These are phyloP conservation scores for Plectranthus barbatus DNA, from an alignment of 257 asterid species.

Conservation along the genomic window DNA sequence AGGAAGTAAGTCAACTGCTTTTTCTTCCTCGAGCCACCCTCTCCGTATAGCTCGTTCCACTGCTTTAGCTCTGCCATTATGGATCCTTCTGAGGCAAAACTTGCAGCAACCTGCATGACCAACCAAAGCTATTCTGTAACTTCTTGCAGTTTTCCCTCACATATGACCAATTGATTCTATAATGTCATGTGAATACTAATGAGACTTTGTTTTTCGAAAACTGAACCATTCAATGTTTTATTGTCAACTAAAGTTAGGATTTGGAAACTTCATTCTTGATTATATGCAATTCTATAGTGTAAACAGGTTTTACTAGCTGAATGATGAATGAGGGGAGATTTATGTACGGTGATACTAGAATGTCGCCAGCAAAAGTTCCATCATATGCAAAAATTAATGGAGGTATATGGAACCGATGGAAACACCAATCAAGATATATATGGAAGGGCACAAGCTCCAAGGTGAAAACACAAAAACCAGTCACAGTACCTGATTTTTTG, in stretches of 20 bases:
- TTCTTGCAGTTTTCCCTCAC: no score
- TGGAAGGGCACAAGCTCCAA: no score
- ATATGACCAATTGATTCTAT: not conserved
- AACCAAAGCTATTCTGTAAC: not conserved
- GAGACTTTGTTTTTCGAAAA: not conserved
- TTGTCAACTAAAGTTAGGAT: not conserved
- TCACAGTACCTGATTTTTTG: slow-evolving; percentile 73
- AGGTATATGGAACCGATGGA: not conserved
- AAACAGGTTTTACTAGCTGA: not conserved
- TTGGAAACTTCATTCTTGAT: not conserved
- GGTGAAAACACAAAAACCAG: not conserved
- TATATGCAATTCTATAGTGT: not conserved
- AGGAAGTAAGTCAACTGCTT: slow-evolving; percentile 82
- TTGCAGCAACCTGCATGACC: slow-evolving; percentile 72
- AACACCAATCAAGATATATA: no score
- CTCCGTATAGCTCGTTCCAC: slow-evolving; percentile 92
- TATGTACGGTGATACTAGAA: not conserved
- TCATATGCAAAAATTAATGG: not conserved
- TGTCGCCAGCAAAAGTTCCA: not conserved
- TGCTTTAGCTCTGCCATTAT: slow-evolving; percentile 84
- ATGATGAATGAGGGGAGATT: not conserved
- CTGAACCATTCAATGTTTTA: not conserved
- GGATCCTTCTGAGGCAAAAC: slow-evolving; percentile 91
- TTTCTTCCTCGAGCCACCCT: slow-evolving; percentile 92
- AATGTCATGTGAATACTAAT: not conserved